Conservation (phyloP, 441 rosid species). For the Hura crepitans region DNA sequence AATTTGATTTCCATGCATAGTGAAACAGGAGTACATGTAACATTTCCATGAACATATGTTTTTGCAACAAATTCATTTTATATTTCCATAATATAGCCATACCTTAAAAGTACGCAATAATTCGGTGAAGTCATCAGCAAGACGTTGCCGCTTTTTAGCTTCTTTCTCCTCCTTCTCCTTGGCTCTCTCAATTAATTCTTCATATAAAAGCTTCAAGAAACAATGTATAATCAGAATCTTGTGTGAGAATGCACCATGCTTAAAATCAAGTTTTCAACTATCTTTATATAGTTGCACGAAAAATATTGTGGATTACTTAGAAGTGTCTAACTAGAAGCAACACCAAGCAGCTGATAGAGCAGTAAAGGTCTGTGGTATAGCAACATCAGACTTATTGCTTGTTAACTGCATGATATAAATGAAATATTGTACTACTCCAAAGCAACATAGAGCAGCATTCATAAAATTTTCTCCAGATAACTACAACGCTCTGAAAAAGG, state of each 20-base stretch:
- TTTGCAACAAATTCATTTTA: not conserved
- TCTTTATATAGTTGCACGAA: no score
- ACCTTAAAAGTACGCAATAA: slow-evolving; percentile 70
- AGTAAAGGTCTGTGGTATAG: not conserved
- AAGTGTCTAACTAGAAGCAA: not conserved
- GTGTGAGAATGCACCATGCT: not conserved
- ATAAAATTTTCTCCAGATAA: no score
- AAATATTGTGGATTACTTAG: not conserved
- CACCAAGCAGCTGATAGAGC: not conserved
- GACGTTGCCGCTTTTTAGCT: slow-evolving; percentile 82
- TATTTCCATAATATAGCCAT: slow-evolving; percentile 5
- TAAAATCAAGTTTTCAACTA: not conserved
- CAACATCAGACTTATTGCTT: not conserved
- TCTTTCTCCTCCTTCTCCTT: slow-evolving; percentile 98
- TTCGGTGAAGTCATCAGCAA: slow-evolving; percentile 76
- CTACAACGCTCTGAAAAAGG: no score
- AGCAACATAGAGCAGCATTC: no score
- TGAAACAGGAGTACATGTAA: not conserved
- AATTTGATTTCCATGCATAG: not conserved
- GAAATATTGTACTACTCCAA: no score
- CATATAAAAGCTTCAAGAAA: slow-evolving; percentile 67
- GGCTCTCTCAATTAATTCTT: slow-evolving; percentile 75
- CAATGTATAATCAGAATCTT: not conserved
- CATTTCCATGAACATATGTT: not conserved
- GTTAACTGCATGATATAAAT: not conserved